A percentile compares a stretch with the other conserved stretches of the same genome.
These are phyloP conservation scores for Beverwykella pulmonaria DNA, from an alignment of 495 filamentous ascomycete species.

Conservation along the genomic window DNA sequence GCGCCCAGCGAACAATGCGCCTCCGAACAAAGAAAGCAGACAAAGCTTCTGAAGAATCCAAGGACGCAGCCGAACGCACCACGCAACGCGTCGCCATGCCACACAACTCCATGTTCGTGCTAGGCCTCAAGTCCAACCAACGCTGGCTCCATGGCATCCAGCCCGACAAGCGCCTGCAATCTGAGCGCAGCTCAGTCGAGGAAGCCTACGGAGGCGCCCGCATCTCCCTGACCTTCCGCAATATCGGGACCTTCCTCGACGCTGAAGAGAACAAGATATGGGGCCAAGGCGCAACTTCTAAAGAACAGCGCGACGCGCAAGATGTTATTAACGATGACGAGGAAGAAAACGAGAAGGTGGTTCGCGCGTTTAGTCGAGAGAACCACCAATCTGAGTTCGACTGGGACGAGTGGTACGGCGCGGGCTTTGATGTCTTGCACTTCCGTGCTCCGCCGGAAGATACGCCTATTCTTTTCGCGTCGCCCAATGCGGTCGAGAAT, in stretches of 20 bases:
- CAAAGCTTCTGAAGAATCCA: constrained; percentile 33
- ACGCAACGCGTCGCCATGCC: constrained; percentile 74
- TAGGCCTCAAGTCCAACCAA: constrained; percentile 80
- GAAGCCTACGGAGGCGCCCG: constrained; percentile 71
- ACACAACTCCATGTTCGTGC: constrained; percentile 83
- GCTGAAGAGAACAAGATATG: constrained; percentile 68
- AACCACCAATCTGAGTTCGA: constrained; percentile 75
- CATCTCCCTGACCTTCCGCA: constrained; percentile 90
- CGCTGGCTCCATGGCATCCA: constrained; percentile 89
- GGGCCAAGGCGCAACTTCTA: constrained; percentile 84
- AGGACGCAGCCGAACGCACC: constrained; percentile 46
- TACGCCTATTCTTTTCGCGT: constrained; percentile 33
- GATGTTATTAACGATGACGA: constrained; percentile 69
- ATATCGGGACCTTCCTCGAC: constrained; percentile 82
- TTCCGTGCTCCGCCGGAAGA: constrained; percentile 46
- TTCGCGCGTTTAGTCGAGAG: constrained; percentile 81
- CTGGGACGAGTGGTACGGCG: constrained; percentile 78
- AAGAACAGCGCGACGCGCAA: constrained; percentile 59
- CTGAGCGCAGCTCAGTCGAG: constrained; percentile 70
- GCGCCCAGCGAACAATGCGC: constrained; percentile 87
- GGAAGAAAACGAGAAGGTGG: constrained; percentile 65
- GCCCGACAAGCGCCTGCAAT: constrained; percentile 72
- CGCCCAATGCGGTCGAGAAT: constrained; percentile 21
- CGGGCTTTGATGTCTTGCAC: constrained; percentile 87
- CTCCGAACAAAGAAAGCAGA: constrained; percentile 75